Base-by-base conservation (phyloP, 345 rosid genomes). In the Citrus australasica region DNA sequence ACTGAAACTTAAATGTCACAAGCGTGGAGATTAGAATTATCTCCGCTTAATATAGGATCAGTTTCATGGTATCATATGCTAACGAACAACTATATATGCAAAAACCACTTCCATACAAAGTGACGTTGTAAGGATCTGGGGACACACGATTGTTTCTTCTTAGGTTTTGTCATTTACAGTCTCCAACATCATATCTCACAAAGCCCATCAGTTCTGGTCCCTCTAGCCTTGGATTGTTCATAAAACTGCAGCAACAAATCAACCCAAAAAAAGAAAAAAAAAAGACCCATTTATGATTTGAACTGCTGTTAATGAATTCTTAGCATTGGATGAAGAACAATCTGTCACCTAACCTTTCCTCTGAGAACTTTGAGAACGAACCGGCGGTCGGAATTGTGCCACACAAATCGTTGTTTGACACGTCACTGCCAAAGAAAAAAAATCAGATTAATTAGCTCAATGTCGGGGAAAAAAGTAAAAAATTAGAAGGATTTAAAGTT, bases 181-280 rank as follows among this genome's bases (percentile, higher is more conserved):
- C 83, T 32, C 89, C 86, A 0, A 65, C 79, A 40, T 86, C 91
- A 16, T 92, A 92, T 76, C 93, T 87, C 76, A 92, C 97, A 76
- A 87, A 89, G 19, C 97, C 97, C 91, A 90, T 84, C 63, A 92
- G 87, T 76, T 92, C 94, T 11, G 93, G 97, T 51, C 97, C 97
- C 87, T 89, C 86, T 42, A 89, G 83, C 80, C 88, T 85, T 27
- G 92, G 79, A 79, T 92, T 92, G 59, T 86, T 89, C 76, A 59
- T 56, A 58, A 87, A 90, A 71, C 97, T 92, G 87, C 79, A 79
- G 27, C 42, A 17, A 53, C 51, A 0, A 46, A 46, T 46, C 17
- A 11, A 46, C 37, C 37, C 37, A 35, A 35, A 35, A 33, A 33
- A 35, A 35, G 0, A 60, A 40, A 32, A 64, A 2, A 60, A 40